phyloP scores from a whole-genome alignment of 768 basidiomycete species.

The Calocera viscosa region DNA sequence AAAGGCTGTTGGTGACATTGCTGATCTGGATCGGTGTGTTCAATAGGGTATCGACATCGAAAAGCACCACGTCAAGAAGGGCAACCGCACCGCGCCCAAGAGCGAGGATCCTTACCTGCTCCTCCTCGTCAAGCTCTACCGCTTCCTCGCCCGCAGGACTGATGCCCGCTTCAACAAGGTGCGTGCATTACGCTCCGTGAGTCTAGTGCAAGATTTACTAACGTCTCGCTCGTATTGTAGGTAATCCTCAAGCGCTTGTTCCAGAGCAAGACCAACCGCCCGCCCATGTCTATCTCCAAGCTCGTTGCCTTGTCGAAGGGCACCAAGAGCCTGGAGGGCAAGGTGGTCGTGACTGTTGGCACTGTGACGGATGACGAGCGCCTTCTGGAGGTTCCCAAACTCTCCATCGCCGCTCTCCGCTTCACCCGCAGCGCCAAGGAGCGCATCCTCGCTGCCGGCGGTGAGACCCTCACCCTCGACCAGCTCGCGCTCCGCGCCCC shows the following conservation, averaged over 20 bases:
- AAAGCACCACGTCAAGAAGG: slow-evolving; percentile 98
- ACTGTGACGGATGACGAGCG: slow-evolving; percentile 95
- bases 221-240: slow-evolving; percentile 28
- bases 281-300: slow-evolving; percentile 87
- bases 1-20: background rate
- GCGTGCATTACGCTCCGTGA: slow-evolving; percentile 1
- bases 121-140: slow-evolving; percentile 98
- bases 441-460: slow-evolving; percentile 89
- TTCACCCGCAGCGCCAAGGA: slow-evolving; percentile 90
- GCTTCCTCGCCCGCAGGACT: slow-evolving; percentile 95
- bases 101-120: slow-evolving; percentile 99
- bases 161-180: slow-evolving; percentile 95
- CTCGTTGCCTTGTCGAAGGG: slow-evolving; percentile 71
- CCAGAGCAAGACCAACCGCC: slow-evolving; percentile 94
- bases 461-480: slow-evolving; percentile 89
- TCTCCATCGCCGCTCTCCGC: slow-evolving; percentile 84
- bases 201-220: slow-evolving; percentile 18
- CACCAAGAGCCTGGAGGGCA: slow-evolving; percentile 53
- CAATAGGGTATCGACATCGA: slow-evolving; percentile 86
- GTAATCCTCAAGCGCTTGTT: slow-evolving; percentile 92
- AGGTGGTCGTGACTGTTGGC: slow-evolving; percentile 80
- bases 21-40: background rate
- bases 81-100: slow-evolving; percentile 84
- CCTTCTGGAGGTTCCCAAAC: slow-evolving; percentile 70
- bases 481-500: slow-evolving; percentile 92